Evolutionary conservation across 2,329 filamentous ascomycete genomes (phyloP).

Genomic region (Alternaria consortialis): DNA sequence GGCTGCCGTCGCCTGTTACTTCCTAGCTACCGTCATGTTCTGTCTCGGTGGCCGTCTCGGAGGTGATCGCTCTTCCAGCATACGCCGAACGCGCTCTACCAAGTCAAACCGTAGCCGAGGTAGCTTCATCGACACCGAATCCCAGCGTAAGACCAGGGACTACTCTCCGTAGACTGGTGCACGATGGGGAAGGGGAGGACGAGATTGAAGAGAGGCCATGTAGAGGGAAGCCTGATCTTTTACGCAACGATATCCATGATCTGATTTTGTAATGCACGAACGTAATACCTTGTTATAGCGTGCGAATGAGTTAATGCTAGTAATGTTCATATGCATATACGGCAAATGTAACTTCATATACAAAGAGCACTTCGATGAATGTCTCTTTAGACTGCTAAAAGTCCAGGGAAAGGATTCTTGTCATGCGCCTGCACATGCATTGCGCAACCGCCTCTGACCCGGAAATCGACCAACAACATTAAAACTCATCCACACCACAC

Average conservation of each 20-base stretch:
- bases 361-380: too few relatives aligned
- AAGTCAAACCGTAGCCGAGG: slow-evolving; percentile 55
- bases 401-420: background rate
- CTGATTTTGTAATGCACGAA: slow-evolving; percentile 20
- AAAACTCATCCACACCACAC: slow-evolving; percentile 5
- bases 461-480: background rate
- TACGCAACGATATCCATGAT: slow-evolving; percentile 33
- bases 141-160: slow-evolving; percentile 49
- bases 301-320: background rate
- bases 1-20: slow-evolving; percentile 72
- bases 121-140: slow-evolving; percentile 65
- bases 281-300: slow-evolving; percentile 1
- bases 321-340: background rate
- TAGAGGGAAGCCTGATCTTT: background rate
- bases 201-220: background rate
- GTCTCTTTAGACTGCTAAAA: background rate
- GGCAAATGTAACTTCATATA: background rate
- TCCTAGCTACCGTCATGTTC: slow-evolving; percentile 74
- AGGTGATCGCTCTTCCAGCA: slow-evolving; percentile 52
- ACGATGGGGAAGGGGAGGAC: background rate
- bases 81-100: slow-evolving; percentile 60
- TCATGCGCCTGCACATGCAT: background rate
- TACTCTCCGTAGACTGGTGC: slow-evolving; percentile 9
- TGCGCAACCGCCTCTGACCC: background rate
- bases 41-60: slow-evolving; percentile 66